Percentiles rank a stretch among this genome's conserved stretches.
Conservation (phyloP, 106 monocot genomes). For the Xerophyta viscosa region DNA sequence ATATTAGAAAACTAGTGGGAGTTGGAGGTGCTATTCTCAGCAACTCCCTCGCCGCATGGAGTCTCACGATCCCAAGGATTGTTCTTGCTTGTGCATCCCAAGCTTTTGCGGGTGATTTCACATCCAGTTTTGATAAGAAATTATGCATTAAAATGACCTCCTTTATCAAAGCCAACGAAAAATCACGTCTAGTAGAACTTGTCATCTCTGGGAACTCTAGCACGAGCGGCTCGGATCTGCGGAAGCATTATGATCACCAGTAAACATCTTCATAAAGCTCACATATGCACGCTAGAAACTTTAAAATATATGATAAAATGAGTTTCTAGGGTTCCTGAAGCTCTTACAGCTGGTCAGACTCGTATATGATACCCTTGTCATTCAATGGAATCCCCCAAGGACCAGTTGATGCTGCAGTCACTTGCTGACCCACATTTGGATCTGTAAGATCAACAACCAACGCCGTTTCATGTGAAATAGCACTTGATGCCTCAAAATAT, state of each 20-base stretch:
- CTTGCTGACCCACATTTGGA: slow-evolving; percentile 36
- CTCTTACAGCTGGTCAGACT: slow-evolving; percentile 48
- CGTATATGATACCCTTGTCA: slow-evolving; percentile 66
- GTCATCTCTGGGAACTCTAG: slow-evolving; percentile 97
- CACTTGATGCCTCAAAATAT: slow-evolving; percentile 86
- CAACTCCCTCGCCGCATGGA: slow-evolving; percentile 93
- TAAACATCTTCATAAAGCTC: too few species aligned
- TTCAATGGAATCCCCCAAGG: slow-evolving; percentile 87
- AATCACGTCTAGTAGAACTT: slow-evolving; percentile 79
- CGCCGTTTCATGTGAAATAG: slow-evolving; percentile 70
- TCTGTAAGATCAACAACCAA: slow-evolving; percentile 58
- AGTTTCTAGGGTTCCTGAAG: background rate
- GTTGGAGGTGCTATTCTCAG: slow-evolving; percentile 67
- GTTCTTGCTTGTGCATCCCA: slow-evolving; percentile 74
- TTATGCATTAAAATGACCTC: slow-evolving; percentile 64
- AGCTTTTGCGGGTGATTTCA: slow-evolving; percentile 32
- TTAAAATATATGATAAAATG: too few species aligned
- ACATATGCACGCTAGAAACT: too few species aligned
- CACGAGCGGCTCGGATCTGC: slow-evolving; percentile 60
- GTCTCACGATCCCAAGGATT: slow-evolving; percentile 70
- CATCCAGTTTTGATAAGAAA: slow-evolving; percentile 52
- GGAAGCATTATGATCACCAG: too few species aligned
- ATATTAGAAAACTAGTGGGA: slow-evolving; percentile 70
- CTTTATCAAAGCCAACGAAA: slow-evolving; percentile 67
- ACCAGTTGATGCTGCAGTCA: slow-evolving; percentile 65